Base-by-base conservation (phyloP, 768 basidiomycete genomes). In the Hemileccinum rubropunctum region DNA sequence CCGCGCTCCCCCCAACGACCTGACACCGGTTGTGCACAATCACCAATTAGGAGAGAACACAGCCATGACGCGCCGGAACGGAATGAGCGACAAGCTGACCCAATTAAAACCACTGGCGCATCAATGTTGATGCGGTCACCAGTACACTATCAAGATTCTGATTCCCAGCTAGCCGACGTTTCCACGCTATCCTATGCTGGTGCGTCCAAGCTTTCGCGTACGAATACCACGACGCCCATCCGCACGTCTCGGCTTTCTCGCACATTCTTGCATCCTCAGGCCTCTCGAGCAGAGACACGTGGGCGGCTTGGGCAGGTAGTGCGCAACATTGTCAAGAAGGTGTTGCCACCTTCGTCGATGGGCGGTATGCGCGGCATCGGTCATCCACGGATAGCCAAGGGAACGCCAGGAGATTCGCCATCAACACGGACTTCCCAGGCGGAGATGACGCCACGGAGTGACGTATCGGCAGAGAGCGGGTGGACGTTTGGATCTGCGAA, bases 401-500 rank as follows among this genome's bases (percentile, higher is more conserved):
- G 4, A 20, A 40, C 2, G 26, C 14, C 36, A 42, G 42, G 23
- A 15, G 46, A n/a, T 28, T 37, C 35, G 15, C 35, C 47, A 13
- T 32, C 44, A 13, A 34, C n/a, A 18, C 42, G 44, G 7, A 33
- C 48, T 2, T 37, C 34, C 12, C 37, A 41, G 37, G 13, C 26
- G 17, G 51, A 48, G 48, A 43, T 49, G 48, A 55, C 58, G 3
- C 51, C 60, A 17, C 44, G 51, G 9, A 61, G 60, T n/a, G 47
- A 61, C 9, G 7, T 17, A 1, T 60, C 60, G 0, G 49, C 27
- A 4, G 59, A 46, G 42, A 56, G 58, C 21, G 52, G 39, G 9
- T 66, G 63, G 63, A 51, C 55, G 50, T 56, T 56, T 39, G 42
- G 58, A 17, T 58, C 61, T 36, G 39, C 43, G 36, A 43, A 45